Evolutionary conservation across 2,329 filamentous ascomycete genomes (phyloP).

Genomic region (Cryoendolithus antarcticus): DNA sequence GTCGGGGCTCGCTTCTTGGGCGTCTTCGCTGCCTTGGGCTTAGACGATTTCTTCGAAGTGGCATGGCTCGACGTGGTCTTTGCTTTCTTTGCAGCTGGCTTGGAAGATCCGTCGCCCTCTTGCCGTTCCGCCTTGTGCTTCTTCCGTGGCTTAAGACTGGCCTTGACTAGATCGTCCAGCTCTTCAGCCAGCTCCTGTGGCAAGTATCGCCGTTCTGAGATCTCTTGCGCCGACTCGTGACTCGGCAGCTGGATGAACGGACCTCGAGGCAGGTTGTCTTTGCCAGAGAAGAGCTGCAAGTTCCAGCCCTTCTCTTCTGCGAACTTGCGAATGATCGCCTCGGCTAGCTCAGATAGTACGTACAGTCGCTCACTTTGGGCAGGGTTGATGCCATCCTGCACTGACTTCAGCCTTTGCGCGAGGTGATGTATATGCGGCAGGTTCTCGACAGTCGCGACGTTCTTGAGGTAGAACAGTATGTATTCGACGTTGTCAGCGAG

Average conservation of each 20-base stretch:
- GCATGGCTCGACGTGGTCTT: conserved; percentile 13
- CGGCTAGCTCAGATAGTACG: conserved; percentile 74
- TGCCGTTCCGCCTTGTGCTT: conserved; percentile 26
- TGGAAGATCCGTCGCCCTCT: conserved; percentile 3
- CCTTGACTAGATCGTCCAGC: conserved; percentile 66
- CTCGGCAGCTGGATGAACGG: conserved; percentile 65
- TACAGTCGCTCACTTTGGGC: conserved; percentile 64
- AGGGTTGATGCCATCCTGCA: conserved; percentile 63
- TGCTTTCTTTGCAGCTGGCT: conserved; percentile 17
- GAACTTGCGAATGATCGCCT: conserved; percentile 70
- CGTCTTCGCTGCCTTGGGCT: conserved; percentile 24
- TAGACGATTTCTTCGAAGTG: conserved; percentile 24
- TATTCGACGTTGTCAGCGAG: conserved; percentile 77
- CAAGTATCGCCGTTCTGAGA: conserved; percentile 75
- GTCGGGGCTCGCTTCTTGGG: conserved; percentile 26
- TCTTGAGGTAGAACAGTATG: conserved; percentile 75
- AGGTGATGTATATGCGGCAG: conserved; percentile 82
- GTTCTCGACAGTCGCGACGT: conserved; percentile 75
- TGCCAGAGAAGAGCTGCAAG: conserved; percentile 70
- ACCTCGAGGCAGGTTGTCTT: conserved; percentile 66
- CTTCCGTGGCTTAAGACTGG: conserved; percentile 47
- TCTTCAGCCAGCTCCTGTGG: conserved; percentile 61
- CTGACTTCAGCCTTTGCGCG: conserved; percentile 84
- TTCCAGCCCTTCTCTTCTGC: conserved; percentile 77
- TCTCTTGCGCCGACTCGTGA: conserved; percentile 68